Conservation (phyloP, 2,329 filamentous ascomycete genomes). For the Aspergillus udagawae region DNA sequence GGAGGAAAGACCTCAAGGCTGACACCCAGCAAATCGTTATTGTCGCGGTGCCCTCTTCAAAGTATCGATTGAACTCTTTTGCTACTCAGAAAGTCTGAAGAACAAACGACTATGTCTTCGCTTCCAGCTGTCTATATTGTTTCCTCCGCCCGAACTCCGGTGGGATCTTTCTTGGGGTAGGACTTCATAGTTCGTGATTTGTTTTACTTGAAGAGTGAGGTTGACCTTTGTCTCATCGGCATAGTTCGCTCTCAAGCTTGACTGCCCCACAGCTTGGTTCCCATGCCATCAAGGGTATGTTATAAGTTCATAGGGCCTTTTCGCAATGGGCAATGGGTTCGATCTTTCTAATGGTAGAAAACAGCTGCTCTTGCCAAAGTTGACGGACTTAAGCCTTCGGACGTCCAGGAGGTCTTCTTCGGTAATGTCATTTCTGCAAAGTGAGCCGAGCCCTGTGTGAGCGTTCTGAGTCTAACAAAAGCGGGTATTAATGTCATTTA, state of each 20-base stretch:
- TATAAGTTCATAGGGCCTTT: neutral
- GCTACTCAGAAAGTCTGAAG: neutral
- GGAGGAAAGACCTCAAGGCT: neutral
- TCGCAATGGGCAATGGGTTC: neutral
- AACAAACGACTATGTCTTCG: slow-evolving; percentile 61
- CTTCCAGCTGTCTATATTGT: slow-evolving; percentile 93
- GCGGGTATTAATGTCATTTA: slow-evolving; percentile 11
- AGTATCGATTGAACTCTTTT: neutral
- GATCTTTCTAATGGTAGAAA: slow-evolving; percentile 11
- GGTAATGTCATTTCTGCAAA: slow-evolving; percentile 97
- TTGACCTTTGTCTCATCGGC: slow-evolving; percentile 7
- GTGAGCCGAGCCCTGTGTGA: slow-evolving; percentile 48
- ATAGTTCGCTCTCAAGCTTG: slow-evolving; percentile 80
- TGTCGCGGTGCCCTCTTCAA: neutral
- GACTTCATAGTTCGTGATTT: slow-evolving; percentile 22
- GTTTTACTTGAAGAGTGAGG: slow-evolving; percentile 8
- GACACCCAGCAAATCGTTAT: neutral
- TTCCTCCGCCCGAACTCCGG: slow-evolving; percentile 81
- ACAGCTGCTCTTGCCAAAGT: slow-evolving; percentile 76
- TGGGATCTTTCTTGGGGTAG: slow-evolving; percentile 92
- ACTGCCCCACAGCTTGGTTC: slow-evolving; percentile 83
- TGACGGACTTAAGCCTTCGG: slow-evolving; percentile 77
- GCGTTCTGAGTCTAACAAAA: neutral
- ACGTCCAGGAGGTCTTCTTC: slow-evolving; percentile 95
- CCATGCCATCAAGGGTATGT: slow-evolving; percentile 83